These are phyloP conservation scores for Lachnellula subtilissima DNA, from an alignment of 2,329 filamentous ascomycete species.

Conservation along the genomic window DNA sequence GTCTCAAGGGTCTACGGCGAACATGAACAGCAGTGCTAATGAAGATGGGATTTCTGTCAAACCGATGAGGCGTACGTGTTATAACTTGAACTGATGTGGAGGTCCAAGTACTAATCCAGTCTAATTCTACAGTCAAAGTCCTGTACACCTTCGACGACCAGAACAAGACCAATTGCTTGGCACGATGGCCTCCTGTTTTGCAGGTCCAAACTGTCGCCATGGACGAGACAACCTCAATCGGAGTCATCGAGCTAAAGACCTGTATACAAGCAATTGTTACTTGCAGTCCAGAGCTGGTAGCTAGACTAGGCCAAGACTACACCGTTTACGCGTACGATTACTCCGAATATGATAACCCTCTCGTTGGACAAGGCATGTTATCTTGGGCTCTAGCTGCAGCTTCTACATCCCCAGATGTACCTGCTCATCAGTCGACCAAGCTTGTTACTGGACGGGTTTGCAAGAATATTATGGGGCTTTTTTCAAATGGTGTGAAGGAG, in stretches of 20 bases:
- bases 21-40: constrained; percentile 26
- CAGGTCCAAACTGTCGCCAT: constrained; percentile 75
- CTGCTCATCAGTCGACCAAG: constrained; percentile 56
- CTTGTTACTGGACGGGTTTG: constrained; percentile 87
- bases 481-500: constrained; percentile 77
- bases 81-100: not conserved
- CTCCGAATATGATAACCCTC: constrained; percentile 86
- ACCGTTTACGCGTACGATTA: constrained; percentile 97
- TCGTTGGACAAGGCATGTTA: constrained; percentile 93
- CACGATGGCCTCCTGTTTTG: constrained; percentile 74
- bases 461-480: constrained; percentile 78
- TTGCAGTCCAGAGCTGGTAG: constrained; percentile 80
- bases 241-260: constrained; percentile 78
- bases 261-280: constrained; percentile 78
- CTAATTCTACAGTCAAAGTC: constrained; percentile 69
- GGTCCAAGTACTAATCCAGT: constrained; percentile 15
- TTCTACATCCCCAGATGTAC: constrained; percentile 49
- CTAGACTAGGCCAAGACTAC: constrained; percentile 69
- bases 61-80: constrained; percentile 59
- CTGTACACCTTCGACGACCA: constrained; percentile 94
- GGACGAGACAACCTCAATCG: constrained; percentile 76
- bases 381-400: constrained; percentile 68
- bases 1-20: constrained; percentile 15
- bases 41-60: constrained; percentile 46
- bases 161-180: constrained; percentile 82